These are phyloP conservation scores for Stagonosporopsis cucurbitacearum DNA, from an alignment of 2,329 filamentous ascomycete species.

Conservation along the genomic window DNA sequence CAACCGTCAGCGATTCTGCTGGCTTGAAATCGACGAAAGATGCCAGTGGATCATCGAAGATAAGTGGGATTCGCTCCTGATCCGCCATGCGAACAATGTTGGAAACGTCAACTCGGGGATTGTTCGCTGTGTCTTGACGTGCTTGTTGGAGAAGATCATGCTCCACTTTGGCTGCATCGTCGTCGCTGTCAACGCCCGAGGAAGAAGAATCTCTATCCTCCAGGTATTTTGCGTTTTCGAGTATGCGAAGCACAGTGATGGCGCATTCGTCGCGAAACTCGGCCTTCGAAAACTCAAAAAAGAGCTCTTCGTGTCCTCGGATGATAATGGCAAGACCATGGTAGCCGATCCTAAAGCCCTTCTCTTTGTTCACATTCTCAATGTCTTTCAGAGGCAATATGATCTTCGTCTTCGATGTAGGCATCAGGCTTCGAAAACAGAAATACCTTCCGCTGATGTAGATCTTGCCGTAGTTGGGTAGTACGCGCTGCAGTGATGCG, in stretches of 20 bases:
- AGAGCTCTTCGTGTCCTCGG: conserved; percentile 90
- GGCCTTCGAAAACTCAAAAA: conserved; percentile 85
- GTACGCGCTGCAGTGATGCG: conserved; percentile 85
- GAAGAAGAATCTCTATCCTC: conserved; percentile 72
- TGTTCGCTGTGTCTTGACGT: conserved; percentile 54
- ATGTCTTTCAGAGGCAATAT: conserved; percentile 90
- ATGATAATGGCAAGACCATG: conserved; percentile 92
- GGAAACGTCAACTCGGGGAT: conserved; percentile 29
- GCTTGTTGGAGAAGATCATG: conserved; percentile 81
- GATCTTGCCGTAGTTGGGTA: conserved; percentile 94
- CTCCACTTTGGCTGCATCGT: conserved; percentile 78
- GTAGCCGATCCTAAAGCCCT: conserved; percentile 90
- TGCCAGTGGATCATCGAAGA: conserved; percentile 87
- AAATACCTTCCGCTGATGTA: conserved; percentile 89
- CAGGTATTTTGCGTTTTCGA: conserved; percentile 75
- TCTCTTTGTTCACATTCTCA: conserved; percentile 92
- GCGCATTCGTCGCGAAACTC: conserved; percentile 88
- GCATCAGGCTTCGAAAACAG: conserved; percentile 90
- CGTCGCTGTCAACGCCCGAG: conserved; percentile 72
- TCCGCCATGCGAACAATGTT: conserved; percentile 42
- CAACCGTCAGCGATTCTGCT: conserved; percentile 76
- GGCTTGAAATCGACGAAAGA: conserved; percentile 94
- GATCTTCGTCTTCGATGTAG: conserved; percentile 88
- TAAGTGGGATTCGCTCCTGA: conserved; percentile 71
- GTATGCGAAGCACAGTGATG: conserved; percentile 76